Percentiles rank a stretch among this genome's conserved stretches.
These are phyloP conservation scores for Lactarius hengduanensis DNA, from an alignment of 768 basidiomycete genomes.

Conservation along the genomic window DNA sequence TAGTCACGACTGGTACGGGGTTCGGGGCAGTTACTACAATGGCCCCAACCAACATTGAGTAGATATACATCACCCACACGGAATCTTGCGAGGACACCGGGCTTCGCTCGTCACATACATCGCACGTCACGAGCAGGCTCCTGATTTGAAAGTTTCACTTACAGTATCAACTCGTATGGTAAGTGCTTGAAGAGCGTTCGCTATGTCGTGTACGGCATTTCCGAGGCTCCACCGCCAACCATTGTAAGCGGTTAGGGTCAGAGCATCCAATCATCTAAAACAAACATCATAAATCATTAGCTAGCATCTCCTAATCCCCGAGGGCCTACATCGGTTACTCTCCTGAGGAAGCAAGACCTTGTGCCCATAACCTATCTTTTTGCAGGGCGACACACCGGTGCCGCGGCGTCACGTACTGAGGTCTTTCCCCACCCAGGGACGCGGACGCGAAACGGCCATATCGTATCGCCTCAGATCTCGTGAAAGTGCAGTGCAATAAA, in stretches of 20 bases:
- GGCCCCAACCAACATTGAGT: not conserved
- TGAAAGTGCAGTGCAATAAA: no score
- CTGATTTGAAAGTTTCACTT: not conserved
- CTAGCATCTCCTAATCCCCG: not conserved
- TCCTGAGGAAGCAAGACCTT: not conserved
- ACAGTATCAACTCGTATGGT: not conserved
- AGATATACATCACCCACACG: not conserved
- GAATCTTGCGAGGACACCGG: not conserved
- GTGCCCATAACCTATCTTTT: not conserved
- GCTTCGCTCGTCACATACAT: not conserved
- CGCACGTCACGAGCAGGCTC: not conserved
- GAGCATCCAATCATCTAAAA: not conserved
- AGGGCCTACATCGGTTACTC: not conserved
- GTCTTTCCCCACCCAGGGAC: no score
- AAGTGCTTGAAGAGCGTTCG: not conserved
- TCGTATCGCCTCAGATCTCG: no score
- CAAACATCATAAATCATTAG: not conserved
- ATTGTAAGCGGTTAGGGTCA: not conserved
- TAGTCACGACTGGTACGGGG: not conserved
- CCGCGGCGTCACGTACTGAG: no score
- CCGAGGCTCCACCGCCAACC: not conserved
- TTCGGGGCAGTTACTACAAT: not conserved
- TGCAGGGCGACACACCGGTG: not conserved
- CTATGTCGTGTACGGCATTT: not conserved
- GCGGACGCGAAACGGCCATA: no score